Evolutionary conservation across 768 basidiomycete species (phyloP), one percentile per base, ranked within the genome.

Genomic region (Aureoboletus auriporus): DNA sequence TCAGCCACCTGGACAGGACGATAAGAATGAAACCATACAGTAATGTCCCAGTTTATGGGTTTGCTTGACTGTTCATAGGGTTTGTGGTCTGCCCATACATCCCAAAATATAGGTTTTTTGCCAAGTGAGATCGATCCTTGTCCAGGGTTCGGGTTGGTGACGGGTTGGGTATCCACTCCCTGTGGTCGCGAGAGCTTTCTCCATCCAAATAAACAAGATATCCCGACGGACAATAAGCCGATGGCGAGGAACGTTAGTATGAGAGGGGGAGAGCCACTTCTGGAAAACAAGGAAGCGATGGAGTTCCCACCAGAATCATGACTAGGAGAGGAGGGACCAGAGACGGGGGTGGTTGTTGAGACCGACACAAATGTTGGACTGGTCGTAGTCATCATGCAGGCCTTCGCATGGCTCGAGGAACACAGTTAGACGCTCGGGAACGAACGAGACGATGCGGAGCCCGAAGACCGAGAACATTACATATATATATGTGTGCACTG

Each of bases 231-330:
- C 53, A 83, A 79, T 14, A 85, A 56, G 4, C 78, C 79, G 27
- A 82, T 73, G n/a, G 77, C 76, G 23, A 85, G 65, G 57, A 83
- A 79, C 2, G 76, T 79, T 33, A 83, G 70, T 39, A 85, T 76
- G 53, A 84, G 69, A 6, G 79, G 77, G 0, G 79, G 77, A 0
- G 79, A 79, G 10, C 67, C 69, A 1, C 55, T 54, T 2, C 69
- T 56, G n/a, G 68, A 56, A 52, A 72, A 65, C 37, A 63, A 26
- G 23, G 36, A 27, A 26, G 43, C n/a, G 7, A 5, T 33, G 26
- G 26, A 8, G 13, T 16, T 12, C 1, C 16, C 31, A 12, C 12
- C 17, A n/a, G 46, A 4, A 17, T 35, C 10, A 31, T n/a, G n/a
- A 4, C 51, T 29, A 8, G 55, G 23, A 5, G 42, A 36, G 36